Evolutionary conservation across 495 filamentous ascomycete species (phyloP).

Genomic region (Talaromyces wortmannii): DNA sequence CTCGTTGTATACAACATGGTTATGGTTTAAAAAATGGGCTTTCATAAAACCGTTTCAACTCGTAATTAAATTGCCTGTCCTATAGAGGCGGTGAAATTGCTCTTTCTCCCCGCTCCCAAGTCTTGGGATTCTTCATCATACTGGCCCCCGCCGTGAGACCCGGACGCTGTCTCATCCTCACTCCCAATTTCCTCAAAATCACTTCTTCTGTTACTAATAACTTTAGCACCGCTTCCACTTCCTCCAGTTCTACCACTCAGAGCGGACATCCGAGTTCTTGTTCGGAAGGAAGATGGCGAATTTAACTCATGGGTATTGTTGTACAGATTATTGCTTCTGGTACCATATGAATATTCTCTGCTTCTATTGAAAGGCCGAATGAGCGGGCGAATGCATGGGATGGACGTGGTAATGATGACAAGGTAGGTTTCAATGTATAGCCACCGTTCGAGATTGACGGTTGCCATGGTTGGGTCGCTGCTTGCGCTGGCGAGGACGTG

Average conservation of each 20-base stretch:
- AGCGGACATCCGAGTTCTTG: not conserved
- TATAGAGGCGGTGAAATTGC: not conserved
- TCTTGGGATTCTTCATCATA: not conserved
- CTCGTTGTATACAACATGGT: too few species aligned
- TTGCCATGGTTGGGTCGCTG: constrained; percentile 18
- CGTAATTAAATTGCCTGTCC: not conserved
- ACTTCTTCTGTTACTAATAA: not conserved
- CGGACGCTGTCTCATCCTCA: not conserved
- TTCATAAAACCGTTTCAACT: not conserved
- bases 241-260: not conserved
- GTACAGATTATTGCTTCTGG: not conserved
- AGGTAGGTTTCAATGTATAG: constrained; percentile 23
- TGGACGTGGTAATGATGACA: constrained; percentile 25
- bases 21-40: too few species aligned
- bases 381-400: constrained; percentile 21
- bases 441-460: constrained; percentile 19
- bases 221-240: not conserved
- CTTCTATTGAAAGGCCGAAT: not conserved
- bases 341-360: not conserved
- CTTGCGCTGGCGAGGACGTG: constrained; percentile 15
- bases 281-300: not conserved
- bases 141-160: not conserved
- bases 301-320: not conserved
- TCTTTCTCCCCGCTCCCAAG: not conserved
- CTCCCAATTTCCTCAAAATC: not conserved